Evolutionary conservation across 1,284 basidiomycete genomes (phyloP).

Genomic region (Cronartium quercuum): DNA sequence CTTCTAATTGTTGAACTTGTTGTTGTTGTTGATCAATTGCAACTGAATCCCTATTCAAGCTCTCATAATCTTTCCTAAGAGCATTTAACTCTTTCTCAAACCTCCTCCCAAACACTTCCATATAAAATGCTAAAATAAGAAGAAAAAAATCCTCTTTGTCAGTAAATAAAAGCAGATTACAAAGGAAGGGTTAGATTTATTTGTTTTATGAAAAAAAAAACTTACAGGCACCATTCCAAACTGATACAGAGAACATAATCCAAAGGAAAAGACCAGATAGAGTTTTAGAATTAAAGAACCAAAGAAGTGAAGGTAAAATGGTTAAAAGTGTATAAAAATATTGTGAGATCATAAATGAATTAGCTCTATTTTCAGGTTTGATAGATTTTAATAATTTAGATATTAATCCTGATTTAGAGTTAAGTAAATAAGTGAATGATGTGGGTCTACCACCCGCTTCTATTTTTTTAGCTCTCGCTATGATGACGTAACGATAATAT

Average conservation of each 20-base stretch:
- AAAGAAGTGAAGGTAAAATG: slow-evolving; percentile 44
- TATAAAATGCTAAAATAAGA: slow-evolving; percentile 22
- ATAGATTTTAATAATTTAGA: neutral
- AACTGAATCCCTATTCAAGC: slow-evolving; percentile 6
- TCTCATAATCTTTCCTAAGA: slow-evolving; percentile 45
- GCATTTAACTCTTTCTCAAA: slow-evolving; percentile 45
- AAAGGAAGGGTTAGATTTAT: neutral
- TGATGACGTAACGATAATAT: slow-evolving; percentile 47
- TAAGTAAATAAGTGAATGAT: slow-evolving; percentile 47
- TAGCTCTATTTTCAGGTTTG: slow-evolving; percentile 14
- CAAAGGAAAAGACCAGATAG: slow-evolving; percentile 44
- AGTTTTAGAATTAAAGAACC: slow-evolving; percentile 45
- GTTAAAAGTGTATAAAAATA: slow-evolving; percentile 47
- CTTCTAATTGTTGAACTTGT: too few relatives aligned
- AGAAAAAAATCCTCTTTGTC: slow-evolving; percentile 4
- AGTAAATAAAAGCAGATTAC: slow-evolving; percentile 27
- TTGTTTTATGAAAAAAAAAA: neutral
- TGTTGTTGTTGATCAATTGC: neutral
- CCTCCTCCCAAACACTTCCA: slow-evolving; percentile 44
- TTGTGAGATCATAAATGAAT: neutral
- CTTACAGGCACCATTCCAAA: slow-evolving; percentile 46
- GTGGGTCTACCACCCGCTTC: slow-evolving; percentile 46
- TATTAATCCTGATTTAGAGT: slow-evolving; percentile 44
- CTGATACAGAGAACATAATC: slow-evolving; percentile 44
- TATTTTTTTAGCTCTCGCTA: slow-evolving; percentile 47